Evolutionary conservation across 169 alveolate genomes (phyloP).

Genomic region (Plasmodium relictum): DNA sequence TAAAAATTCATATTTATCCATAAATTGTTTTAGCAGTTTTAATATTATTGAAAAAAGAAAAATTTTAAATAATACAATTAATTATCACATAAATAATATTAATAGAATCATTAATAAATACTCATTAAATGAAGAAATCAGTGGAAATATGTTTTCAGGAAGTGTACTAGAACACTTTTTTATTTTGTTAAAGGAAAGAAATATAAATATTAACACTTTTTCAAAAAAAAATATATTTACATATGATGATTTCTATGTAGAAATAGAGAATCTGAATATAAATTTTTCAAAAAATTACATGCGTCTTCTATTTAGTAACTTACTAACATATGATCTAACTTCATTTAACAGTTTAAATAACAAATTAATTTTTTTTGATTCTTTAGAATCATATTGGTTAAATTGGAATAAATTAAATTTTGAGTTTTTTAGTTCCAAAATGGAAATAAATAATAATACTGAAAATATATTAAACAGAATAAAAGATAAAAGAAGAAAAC

Average conservation of each 20-base stretch:
- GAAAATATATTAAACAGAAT: not conserved
- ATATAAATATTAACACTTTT: slow-evolving; percentile 31
- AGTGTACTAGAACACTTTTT: slow-evolving; percentile 39
- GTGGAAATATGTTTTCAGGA: slow-evolving; percentile 65
- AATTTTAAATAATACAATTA: not conserved
- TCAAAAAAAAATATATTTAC: slow-evolving; percentile 45
- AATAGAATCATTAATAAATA: slow-evolving; percentile 19
- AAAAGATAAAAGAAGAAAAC: not conserved
- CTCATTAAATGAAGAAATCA: not conserved
- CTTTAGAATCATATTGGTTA: slow-evolving; percentile 37
- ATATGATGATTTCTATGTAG: slow-evolving; percentile 33
- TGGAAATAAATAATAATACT: not conserved
- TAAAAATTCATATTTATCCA: not conserved
- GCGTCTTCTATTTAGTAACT: slow-evolving; percentile 47
- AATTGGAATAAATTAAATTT: slow-evolving; percentile 55
- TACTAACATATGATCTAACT: slow-evolving; percentile 41
- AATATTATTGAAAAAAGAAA: not conserved
- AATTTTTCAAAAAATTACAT: slow-evolving; percentile 39
- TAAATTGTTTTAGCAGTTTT: not conserved
- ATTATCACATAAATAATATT: slow-evolving; percentile 12
- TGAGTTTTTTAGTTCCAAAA: slow-evolving; percentile 5
- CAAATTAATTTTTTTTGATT: slow-evolving; percentile 54
- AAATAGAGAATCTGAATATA: slow-evolving; percentile 28
- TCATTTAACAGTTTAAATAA: slow-evolving; percentile 50
- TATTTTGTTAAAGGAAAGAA: slow-evolving; percentile 35